phyloP scores from a whole-genome alignment of 345 rosid genomes.

The Pistacia vera region DNA sequence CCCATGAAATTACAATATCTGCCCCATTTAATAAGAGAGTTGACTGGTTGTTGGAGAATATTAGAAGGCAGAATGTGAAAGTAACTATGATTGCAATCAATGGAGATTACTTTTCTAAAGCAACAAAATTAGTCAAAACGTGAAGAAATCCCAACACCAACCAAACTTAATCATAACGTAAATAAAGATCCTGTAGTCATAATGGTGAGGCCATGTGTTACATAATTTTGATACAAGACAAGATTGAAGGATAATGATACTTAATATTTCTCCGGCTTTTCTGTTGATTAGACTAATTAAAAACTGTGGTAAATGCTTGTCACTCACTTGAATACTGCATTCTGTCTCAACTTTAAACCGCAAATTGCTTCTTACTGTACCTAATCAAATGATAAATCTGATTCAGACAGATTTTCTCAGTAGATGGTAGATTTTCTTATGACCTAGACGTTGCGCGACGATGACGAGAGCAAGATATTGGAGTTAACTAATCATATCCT shows the following conservation, averaged over 20 bases:
- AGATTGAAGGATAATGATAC: background rate
- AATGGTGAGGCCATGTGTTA: slow-evolving; percentile 12
- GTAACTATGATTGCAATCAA: background rate
- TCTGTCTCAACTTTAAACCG: background rate
- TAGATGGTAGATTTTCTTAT: slow-evolving; percentile 5
- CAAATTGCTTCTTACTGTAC: background rate
- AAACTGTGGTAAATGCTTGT: background rate
- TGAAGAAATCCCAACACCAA: background rate
- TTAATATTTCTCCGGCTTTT: background rate
- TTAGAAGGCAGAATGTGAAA: background rate
- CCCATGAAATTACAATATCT: too few relatives aligned
- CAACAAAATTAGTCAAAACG: background rate
- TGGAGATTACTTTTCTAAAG: background rate
- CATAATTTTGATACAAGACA: slow-evolving; percentile 13
- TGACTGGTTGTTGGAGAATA: too few relatives aligned
- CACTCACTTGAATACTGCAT: slow-evolving; percentile 7
- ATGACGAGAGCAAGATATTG: slow-evolving; percentile 23
- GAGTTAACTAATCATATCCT: background rate
- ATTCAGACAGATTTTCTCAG: background rate
- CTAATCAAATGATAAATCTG: background rate
- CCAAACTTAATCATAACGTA: background rate
- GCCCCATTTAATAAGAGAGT: too few relatives aligned
- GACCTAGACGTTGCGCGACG: slow-evolving; percentile 19
- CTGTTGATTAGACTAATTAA: slow-evolving; percentile 9
- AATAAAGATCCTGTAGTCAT: background rate